Evolutionary conservation across 176 grass and related monocot species (phyloP), one percentile per base, ranked within the genome.

Genomic region (Bothriochloa decipiens): DNA sequence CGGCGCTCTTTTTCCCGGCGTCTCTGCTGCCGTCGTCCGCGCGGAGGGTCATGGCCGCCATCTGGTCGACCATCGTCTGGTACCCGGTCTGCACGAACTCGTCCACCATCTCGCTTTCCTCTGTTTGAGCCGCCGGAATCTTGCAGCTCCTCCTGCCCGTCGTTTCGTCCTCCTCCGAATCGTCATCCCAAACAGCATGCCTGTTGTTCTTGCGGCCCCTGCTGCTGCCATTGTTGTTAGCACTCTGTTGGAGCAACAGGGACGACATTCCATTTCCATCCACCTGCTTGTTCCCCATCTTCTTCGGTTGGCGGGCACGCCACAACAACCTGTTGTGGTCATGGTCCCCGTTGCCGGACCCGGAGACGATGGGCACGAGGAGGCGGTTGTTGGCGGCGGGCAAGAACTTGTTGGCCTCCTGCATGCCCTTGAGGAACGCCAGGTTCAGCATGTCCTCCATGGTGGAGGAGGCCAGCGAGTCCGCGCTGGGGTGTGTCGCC

Each of bases 331-430:
- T 60, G 20, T 60, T 17, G 22, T 7, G 20, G 12, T 47, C 45
- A 47, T 16, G 14, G 53, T 60, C 8, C 3, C 20, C 20, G 20
- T 0, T 0, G 18, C 18, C 3, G 20, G 0, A 7, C 7, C 8
- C 7, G 20, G 55, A n/a, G 55, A 4, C 2, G 22, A 61, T 61
- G 8, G n/a, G 22, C n/a, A 77, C 46, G 53, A 85, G 22, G 27
- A 84, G 82, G 45, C 1, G 70, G 65, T 47, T 67, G 63, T 11
- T 79, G 20, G 78, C 66, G 26, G 84, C 49, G 4, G 91, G 91
- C 81, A 92, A 45, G 79, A 92, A 92, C 61, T 86, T 88, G 14
- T 6, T 81, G 61, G 83, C 90, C 25, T 92, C 90, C 62, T 88
- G 72, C 78, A 86, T 77, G 32, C 90, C 86, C 73, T 86, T 72